Conservation (phyloP, 2,329 filamentous ascomycete species). For the Ceratocystis cubensis region DNA sequence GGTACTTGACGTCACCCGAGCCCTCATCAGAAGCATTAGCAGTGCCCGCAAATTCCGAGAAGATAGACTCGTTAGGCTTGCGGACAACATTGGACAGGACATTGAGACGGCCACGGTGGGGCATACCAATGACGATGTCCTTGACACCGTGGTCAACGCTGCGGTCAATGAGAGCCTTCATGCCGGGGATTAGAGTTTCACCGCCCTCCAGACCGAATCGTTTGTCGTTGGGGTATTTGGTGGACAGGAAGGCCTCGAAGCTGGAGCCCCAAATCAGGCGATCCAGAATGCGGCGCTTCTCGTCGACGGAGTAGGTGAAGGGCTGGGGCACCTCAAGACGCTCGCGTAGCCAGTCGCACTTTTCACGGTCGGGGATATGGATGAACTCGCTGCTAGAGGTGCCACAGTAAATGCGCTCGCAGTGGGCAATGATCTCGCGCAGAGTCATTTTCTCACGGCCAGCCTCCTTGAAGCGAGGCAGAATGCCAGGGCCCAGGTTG, state of each 20-base stretch:
- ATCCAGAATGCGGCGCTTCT: constrained; percentile 95
- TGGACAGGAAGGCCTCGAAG: constrained; percentile 89
- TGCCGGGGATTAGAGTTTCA: constrained; percentile 91
- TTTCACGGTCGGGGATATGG: constrained; percentile 91
- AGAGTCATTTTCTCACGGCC: constrained; percentile 91
- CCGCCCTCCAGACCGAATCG: constrained; percentile 96
- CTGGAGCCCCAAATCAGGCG: constrained; percentile 97
- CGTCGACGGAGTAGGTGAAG: constrained; percentile 95
- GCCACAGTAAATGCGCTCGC: constrained; percentile 92
- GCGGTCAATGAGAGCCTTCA: constrained; percentile 97
- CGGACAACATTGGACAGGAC: constrained; percentile 96
- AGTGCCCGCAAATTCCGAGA: constrained; percentile 91
- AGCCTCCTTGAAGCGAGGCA: constrained; percentile 84
- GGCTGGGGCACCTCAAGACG: constrained; percentile 86
- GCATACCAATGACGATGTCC: constrained; percentile 99
- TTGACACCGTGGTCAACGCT: constrained; percentile 98
- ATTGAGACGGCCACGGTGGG: constrained; percentile 94
- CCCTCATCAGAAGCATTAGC: constrained; percentile 84
- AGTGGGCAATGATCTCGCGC: constrained; percentile 82
- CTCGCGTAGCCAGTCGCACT: constrained; percentile 96
- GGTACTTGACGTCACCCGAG: constrained; percentile 98
- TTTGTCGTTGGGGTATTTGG: constrained; percentile 99
- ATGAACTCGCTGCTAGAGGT: constrained; percentile 98
- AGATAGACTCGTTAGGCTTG: constrained; percentile 99
- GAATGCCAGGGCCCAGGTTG: constrained; percentile 80